phyloP scores from a whole-genome alignment of 1,284 basidiomycete genomes.

The Trametes polyzona region DNA sequence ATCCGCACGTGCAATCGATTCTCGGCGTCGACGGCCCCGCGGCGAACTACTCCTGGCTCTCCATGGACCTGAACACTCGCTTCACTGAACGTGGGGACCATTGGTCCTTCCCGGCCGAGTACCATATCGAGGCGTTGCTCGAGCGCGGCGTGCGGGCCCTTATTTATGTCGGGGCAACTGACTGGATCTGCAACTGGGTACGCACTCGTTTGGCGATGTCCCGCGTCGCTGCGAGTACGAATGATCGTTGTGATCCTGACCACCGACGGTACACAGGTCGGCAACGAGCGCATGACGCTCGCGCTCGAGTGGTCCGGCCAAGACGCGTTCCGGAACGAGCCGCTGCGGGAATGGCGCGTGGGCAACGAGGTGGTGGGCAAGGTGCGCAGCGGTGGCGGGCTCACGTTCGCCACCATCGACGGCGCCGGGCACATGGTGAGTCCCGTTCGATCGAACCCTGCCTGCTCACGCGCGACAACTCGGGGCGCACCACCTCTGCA shows the following conservation, averaged over 20 bases:
- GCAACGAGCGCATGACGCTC: slow-evolving; percentile 69
- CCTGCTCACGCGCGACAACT: neutral
- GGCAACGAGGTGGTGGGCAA: slow-evolving; percentile 55
- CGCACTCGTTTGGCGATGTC: neutral
- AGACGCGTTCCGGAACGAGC: slow-evolving; percentile 49
- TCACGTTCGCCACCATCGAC: slow-evolving; percentile 66
- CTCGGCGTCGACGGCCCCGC: slow-evolving; percentile 64
- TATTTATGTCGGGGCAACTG: slow-evolving; percentile 74
- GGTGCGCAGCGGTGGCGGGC: slow-evolving; percentile 56
- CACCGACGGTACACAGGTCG: slow-evolving; percentile 33
- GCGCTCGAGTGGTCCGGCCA: slow-evolving; percentile 67
- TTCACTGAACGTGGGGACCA: neutral
- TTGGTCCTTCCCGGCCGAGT: slow-evolving; percentile 44
- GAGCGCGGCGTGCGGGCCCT: slow-evolving; percentile 76
- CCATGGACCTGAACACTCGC: slow-evolving; percentile 13
- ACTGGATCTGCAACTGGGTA: slow-evolving; percentile 80
- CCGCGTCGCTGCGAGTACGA: neutral
- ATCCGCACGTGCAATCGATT: slow-evolving; percentile 49
- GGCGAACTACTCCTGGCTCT: slow-evolving; percentile 56
- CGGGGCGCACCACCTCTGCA: slow-evolving; percentile 27
- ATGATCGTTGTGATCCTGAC: neutral
- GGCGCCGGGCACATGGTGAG: slow-evolving; percentile 66
- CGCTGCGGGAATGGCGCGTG: slow-evolving; percentile 58
- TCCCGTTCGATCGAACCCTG: slow-evolving; percentile 29
- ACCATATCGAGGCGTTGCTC: slow-evolving; percentile 71